Percentiles rank a stretch among this genome's conserved stretches.
Conservation (phyloP, 352 stramenopile genomes). For the Phytophthora ohioensis region DNA sequence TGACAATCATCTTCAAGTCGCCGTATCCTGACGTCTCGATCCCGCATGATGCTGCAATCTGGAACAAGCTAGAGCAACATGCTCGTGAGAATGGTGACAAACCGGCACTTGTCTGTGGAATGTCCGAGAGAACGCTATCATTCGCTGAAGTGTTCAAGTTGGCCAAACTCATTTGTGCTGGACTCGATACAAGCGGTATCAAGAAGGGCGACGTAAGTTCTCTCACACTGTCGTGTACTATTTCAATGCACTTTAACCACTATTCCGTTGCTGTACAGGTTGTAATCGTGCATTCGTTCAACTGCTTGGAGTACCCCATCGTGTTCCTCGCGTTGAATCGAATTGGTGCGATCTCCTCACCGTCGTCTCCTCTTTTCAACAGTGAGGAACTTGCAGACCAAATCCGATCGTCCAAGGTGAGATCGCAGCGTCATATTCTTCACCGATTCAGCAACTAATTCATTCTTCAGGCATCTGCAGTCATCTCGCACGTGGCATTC, state of each 20-base stretch:
- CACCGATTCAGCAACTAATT: neutral
- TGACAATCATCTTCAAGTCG: constrained; percentile 54
- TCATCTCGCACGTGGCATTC: constrained; percentile 50
- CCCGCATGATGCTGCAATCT: constrained; percentile 47
- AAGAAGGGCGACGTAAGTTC: constrained; percentile 55
- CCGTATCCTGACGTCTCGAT: constrained; percentile 39
- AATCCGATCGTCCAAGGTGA: constrained; percentile 43
- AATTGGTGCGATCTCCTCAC: constrained; percentile 53
- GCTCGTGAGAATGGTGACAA: constrained; percentile 37
- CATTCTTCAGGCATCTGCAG: constrained; percentile 19
- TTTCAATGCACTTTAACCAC: neutral
- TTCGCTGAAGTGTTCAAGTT: constrained; percentile 41
- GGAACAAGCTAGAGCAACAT: constrained; percentile 52
- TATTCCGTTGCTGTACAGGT: constrained; percentile 27
- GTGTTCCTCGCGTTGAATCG: constrained; percentile 56
- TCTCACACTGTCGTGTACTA: neutral
- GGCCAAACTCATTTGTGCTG: constrained; percentile 37
- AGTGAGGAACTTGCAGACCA: constrained; percentile 48
- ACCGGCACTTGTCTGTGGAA: constrained; percentile 48
- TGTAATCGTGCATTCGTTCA: constrained; percentile 57
- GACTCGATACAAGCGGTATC: constrained; percentile 45
- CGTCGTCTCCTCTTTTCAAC: constrained; percentile 49
- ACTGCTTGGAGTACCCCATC: constrained; percentile 64
- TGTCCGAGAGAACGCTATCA: constrained; percentile 45
- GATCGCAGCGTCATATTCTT: too few relatives aligned